Evolutionary conservation across 805 yeast genomes (phyloP), one percentile per base, ranked within the genome.

Genomic region (Candida silvicultrix): DNA sequence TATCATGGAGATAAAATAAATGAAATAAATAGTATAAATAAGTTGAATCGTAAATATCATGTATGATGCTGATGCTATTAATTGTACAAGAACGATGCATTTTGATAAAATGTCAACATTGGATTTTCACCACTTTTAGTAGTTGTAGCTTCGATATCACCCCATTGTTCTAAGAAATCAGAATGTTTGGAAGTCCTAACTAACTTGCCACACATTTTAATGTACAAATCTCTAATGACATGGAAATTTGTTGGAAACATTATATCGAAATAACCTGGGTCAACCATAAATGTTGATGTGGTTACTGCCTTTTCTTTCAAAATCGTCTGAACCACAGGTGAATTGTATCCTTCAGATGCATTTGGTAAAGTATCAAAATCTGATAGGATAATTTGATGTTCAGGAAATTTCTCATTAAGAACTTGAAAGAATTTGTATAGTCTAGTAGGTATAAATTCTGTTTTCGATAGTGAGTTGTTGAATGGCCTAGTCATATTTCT

Each of bases 231-330:
- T 37, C 77, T 70, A 4, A 81, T 78, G 9, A 80, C 67, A 8
- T 67, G 65, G 62, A 88, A 89, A 57, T 88, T 85, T 0, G 95
- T 88, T 10, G 95, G 87, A 58, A 88, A 88, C 83, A 86, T 80
- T 43, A 88, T 87, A 62, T 88, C 95, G 60, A 86, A 88, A 57
- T 75, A 84, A 0, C 96, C 96, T 59, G 86, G 95, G 36, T 83
- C 74, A n/a, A 78, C 83, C 90, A 88, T 82, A 61, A 81, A 87
- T 0, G 90, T 80, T 35, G 80, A 73, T 0, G 83, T 77, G 19
- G 85, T 81, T 5, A 86, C 74, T 82, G 85, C 83, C 46, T 72
- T 69, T 51, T 82, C 80, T 44, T 80, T 71, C 48, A 84, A 67
- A 57, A 85, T 75, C 0, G 95, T 86, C 59, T 86, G 95, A 0